Percentiles rank a stretch among this genome's conserved stretches.
These are phyloP conservation scores for Leishmania lainsoni DNA, from an alignment of 208 protist genomes.

Conservation along the genomic window DNA sequence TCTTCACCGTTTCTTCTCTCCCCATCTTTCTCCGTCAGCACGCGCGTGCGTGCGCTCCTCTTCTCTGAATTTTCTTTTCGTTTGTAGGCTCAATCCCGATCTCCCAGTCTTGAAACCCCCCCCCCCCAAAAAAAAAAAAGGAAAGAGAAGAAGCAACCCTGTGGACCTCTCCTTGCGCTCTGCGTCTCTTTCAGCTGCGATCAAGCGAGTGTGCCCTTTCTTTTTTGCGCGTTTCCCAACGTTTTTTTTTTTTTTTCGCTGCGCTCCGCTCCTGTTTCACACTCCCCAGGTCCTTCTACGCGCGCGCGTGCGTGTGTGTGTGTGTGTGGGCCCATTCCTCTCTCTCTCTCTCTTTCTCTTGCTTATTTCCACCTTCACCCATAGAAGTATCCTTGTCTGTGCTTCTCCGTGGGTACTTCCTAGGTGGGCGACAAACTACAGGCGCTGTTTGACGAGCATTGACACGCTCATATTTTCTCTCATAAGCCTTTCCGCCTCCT, in stretches of 20 bases:
- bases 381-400: not conserved
- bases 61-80: not conserved
- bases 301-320: not conserved
- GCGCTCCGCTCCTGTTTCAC: not conserved
- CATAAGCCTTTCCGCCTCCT: not conserved
- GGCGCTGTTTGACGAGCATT: not conserved
- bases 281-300: not conserved
- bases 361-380: constrained; percentile 4
- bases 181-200: not conserved
- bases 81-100: not conserved
- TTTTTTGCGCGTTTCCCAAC: not conserved
- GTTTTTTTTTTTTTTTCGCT: too few relatives aligned
- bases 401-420: not conserved
- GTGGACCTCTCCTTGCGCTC: not conserved
- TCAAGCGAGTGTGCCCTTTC: not conserved
- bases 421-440: not conserved
- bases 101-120: not conserved
- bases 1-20: not conserved
- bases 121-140: not conserved
- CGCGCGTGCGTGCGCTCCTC: not conserved
- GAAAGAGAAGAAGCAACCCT: not conserved
- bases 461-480: not conserved
- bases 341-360: constrained; percentile 1
- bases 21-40: not conserved
- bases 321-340: not conserved